Evolutionary conservation across 495 filamentous ascomycete species (phyloP).

Genomic region (Neurospora tetrasperma): DNA sequence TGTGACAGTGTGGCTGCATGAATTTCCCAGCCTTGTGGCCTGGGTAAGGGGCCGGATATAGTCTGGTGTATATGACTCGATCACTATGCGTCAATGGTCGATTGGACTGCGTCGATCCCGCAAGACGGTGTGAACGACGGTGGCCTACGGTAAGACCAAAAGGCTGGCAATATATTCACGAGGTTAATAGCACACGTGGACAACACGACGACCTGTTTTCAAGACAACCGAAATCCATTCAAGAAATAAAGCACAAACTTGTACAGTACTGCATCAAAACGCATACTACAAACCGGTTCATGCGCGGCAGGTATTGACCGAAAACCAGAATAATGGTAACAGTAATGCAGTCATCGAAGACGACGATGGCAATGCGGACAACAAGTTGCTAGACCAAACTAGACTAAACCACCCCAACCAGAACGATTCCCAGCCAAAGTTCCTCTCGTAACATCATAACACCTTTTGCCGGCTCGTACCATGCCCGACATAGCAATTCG

Average conservation of each 20-base stretch:
- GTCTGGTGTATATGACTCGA: not conserved
- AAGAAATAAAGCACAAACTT: not conserved
- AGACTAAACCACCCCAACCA: not conserved
- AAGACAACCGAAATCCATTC: not conserved
- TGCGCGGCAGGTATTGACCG: not conserved
- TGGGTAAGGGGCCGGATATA: not conserved
- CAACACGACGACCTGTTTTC: not conserved
- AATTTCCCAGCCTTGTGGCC: not conserved
- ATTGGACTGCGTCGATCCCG: not conserved
- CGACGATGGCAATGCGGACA: not conserved
- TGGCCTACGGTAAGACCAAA: not conserved
- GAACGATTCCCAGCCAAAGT: not conserved
- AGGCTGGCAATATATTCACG: not conserved
- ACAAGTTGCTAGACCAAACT: not conserved
- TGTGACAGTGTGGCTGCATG: not conserved
- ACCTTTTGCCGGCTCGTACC: not conserved
- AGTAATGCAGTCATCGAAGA: not conserved
- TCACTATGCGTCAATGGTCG: not conserved
- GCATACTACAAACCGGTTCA: not conserved
- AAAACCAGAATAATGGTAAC: not conserved
- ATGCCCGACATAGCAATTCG: not conserved
- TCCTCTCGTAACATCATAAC: conserved; percentile 1
- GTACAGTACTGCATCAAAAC: not conserved
- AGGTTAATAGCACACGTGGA: not conserved
- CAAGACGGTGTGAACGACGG: not conserved